Base-by-base conservation (phyloP, 768 basidiomycete species). In the Naganishia friedmannii region DNA sequence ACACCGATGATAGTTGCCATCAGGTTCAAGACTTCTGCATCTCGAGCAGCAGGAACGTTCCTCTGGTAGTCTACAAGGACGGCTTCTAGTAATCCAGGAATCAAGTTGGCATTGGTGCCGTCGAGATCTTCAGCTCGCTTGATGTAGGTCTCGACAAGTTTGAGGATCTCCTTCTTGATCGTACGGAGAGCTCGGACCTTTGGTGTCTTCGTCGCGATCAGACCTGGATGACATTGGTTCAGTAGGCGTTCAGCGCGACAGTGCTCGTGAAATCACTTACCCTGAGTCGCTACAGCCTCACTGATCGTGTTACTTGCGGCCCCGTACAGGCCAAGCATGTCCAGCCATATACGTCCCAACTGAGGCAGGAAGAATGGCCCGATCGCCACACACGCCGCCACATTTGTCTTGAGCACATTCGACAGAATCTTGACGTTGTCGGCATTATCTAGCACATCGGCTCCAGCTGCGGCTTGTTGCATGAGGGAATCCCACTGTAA, bases 331-430 rank as follows among this genome's bases (percentile, higher is more conserved):
- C 94, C 95, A 51, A 99, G 86, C 93, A 98, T 96, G 80, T 99
- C 96, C 75, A 96, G 83, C 85, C 95, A 99, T 79, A 98, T 87
- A 45, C 93, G 88, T 1, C 92, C 92, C 51, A 98, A 88, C 78
- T 99, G 96, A n/a, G 95, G 95, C 0, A 94, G 84, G 82, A 95
- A 99, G 85, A 97, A 94, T 75, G 89, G 90, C 54, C 96, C 95
- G 72, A 98, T 96, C 28, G 93, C 96, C 1, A 90, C 91, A 82
- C 94, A 98, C 0, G 95, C 94, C 6, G 96, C 91, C 17, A 97
- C 94, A 79, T 99, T 99, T 26, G 96, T 99, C 83, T 99, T 99
- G 76, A 99, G 84, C 56, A 99, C 92, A 77, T 99, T 98, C 0
- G 91, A 88, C 63, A 99, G 84, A 75, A 97, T 93, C 81, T 97